phyloP scores from a whole-genome alignment of 1,284 basidiomycete species.

The Schizophyllum amplum region DNA sequence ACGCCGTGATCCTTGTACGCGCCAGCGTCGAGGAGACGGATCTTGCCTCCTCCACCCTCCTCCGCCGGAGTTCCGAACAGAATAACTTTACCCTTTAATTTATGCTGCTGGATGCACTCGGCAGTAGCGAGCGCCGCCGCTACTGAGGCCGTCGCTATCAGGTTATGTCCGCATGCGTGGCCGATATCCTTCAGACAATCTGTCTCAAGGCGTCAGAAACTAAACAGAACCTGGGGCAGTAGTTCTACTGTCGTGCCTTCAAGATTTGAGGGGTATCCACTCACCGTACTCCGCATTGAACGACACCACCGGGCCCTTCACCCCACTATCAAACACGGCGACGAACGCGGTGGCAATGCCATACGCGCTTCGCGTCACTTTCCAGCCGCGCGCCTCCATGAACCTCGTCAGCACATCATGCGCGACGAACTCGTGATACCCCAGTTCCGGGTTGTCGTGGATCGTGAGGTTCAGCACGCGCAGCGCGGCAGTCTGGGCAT shows the following conservation, averaged over 20 bases:
- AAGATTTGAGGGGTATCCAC: not conserved
- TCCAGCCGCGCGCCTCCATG: not conserved
- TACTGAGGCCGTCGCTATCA: not conserved
- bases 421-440: not conserved
- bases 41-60: not conserved
- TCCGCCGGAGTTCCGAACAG: not conserved
- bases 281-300: slow-evolving; percentile 1
- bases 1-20: not conserved
- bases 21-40: not conserved
- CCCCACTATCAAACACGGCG: not conserved
- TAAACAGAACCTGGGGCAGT: too few species aligned
- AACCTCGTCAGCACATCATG: not conserved
- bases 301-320: not conserved
- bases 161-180: not conserved
- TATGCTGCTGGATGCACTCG: not conserved
- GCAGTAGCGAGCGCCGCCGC: not conserved
- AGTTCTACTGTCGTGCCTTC: too few species aligned
- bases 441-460: not conserved
- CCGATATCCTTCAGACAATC: not conserved
- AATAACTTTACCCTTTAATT: not conserved
- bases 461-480: not conserved
- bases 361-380: not conserved
- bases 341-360: not conserved
- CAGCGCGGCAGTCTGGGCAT: not conserved
- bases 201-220: not conserved